phyloP scores from a whole-genome alignment of 148 eudicot species.

The Vaccinium darrowii region DNA sequence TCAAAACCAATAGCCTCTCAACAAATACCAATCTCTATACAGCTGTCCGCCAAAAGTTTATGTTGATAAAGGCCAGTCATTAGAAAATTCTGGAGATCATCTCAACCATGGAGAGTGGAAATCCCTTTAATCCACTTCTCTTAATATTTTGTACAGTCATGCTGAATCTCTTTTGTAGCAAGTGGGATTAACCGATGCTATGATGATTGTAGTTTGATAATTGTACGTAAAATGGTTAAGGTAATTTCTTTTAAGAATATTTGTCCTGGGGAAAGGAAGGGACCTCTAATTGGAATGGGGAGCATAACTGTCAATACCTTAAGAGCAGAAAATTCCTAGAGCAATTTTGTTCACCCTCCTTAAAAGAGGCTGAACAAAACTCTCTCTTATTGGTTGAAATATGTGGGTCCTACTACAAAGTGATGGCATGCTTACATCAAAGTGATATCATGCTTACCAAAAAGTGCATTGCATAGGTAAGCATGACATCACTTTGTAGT shows the following conservation, averaged over 20 bases:
- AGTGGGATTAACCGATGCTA: too few relatives aligned
- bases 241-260: neutral
- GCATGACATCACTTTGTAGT: too few relatives aligned
- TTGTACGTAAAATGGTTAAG: neutral
- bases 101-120: conserved; percentile 1
- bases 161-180: too few relatives aligned
- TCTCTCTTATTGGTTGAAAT: too few relatives aligned
- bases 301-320: conserved; percentile 19
- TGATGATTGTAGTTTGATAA: neutral
- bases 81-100: neutral
- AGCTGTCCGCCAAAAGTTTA: neutral
- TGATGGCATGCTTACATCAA: too few relatives aligned
- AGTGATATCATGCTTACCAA: too few relatives aligned
- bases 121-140: neutral
- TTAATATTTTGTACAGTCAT: neutral
- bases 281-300: conserved; percentile 10
- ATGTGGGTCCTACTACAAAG: too few relatives aligned
- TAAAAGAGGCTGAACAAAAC: too few relatives aligned
- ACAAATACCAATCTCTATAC: neutral
- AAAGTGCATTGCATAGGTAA: too few relatives aligned
- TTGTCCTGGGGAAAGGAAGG: neutral
- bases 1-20: neutral
- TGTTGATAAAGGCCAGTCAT: neutral
- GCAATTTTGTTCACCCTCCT: too few relatives aligned
- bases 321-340: too few relatives aligned